These are phyloP conservation scores for Loxodes magnus DNA, from an alignment of 73 alveolate genomes.

Conservation along the genomic window DNA sequence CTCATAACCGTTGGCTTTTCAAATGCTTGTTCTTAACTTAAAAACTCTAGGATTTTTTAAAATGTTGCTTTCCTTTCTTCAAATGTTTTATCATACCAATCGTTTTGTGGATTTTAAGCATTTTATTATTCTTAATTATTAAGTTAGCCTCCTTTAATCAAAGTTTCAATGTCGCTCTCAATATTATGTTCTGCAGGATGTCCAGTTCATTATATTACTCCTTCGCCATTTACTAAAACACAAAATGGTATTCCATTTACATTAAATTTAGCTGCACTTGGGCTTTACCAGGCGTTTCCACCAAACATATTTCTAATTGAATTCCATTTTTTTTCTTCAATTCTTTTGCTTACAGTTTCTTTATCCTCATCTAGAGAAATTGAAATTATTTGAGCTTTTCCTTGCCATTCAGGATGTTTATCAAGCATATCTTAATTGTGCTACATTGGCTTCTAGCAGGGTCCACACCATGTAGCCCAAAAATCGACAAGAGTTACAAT, in stretches of 20 bases:
- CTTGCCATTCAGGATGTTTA: conserved; percentile 26
- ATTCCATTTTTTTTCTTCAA: conserved; percentile 29
- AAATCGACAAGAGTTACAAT: conserved; percentile 31
- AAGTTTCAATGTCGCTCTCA: conserved; percentile 16
- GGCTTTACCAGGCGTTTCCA: conserved; percentile 13
- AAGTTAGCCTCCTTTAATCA: conserved; percentile 4
- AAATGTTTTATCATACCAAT: too few relatives aligned
- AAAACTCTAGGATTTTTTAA: not conserved
- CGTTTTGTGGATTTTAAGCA: not conserved
- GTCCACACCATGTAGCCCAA: conserved; percentile 63
- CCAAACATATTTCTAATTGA: conserved; percentile 20
- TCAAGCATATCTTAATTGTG: conserved; percentile 46
- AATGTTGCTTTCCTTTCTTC: not conserved
- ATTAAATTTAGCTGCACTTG: conserved; percentile 6
- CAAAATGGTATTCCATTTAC: conserved; percentile 40
- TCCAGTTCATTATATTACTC: conserved; percentile 25
- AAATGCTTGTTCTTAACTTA: not conserved
- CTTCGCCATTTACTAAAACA: conserved; percentile 24
- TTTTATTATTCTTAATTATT: too few relatives aligned
- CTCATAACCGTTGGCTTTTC: not conserved
- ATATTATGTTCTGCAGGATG: conserved; percentile 30
- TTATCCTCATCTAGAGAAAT: conserved; percentile 19
- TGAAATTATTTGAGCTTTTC: conserved; percentile 25
- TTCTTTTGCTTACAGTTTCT: conserved; percentile 12
- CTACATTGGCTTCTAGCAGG: conserved; percentile 47